Base-by-base conservation (phyloP, 805 yeast species). In the Danielozyma ontarioensis region DNA sequence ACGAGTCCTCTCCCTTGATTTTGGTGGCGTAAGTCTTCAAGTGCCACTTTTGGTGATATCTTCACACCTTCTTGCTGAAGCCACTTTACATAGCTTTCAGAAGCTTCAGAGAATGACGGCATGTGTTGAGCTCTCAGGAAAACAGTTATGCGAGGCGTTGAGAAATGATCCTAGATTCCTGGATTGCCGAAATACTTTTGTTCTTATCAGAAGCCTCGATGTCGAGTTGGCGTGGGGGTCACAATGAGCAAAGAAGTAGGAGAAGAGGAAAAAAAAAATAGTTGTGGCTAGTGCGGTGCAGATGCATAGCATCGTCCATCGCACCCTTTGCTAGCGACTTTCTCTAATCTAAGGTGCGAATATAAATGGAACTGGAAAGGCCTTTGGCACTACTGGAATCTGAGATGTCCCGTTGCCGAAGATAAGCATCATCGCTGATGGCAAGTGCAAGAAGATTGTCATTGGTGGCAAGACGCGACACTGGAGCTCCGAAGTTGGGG, bases 1-100 rank as follows among this genome's bases (percentile, higher is more conserved):
- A 79, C 50, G 6, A 90, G 53, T 4, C 89, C 95, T 21, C 97
- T 66, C 7, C 97, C 97, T 54, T 85, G 87, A 26, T 70, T 59
- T 6, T 54, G 43, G 2, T 42, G 36, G 28, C 95, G 62, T 25
- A 75, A 64, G 56, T 90, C 96, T 2, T 62, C 67, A 4, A 90
- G 63, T 12, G 50, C 44, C 13, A 89, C 62, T 34, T 80, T 80
- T 1, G 74, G 62, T 1, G 85, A 74, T 3, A 85, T 53, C 10
- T 45, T 53, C 7, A 69, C 68, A 4, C 69, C 75, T 6, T 45
- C 27, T 1, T 28, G 27, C 18, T 27, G 19, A 17, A 66, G 51
- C 70, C 70, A 65, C 4, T 25, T 16, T 10, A 31, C 21, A 28
- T 52, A 64, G 2, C 40, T 34, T 4, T 34, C 34, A 2, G 67